Evolutionary conservation across 2,329 filamentous ascomycete genomes (phyloP).

Genomic region (Zymoseptoria pseudotritici): DNA sequence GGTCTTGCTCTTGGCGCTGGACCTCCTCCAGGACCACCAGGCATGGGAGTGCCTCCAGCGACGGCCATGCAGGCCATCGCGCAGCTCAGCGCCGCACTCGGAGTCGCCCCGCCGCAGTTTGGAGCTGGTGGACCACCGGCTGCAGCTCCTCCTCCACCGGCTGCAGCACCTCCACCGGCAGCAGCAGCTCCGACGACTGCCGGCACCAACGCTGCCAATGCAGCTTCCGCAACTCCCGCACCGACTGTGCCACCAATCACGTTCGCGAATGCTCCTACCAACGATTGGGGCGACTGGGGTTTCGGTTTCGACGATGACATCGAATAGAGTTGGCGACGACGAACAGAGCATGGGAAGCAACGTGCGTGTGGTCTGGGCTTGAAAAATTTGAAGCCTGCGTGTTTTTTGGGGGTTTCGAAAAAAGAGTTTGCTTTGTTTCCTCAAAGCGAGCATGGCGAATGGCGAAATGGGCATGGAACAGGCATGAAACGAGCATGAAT

Average conservation of each 20-base stretch:
- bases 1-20: background rate
- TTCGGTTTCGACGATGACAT: background rate
- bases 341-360: background rate
- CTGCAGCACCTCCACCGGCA: background rate
- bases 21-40: background rate
- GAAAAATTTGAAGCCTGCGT: background rate
- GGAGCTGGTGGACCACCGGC: no score
- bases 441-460: background rate
- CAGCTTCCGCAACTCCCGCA: background rate
- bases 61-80: background rate
- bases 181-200: background rate
- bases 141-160: background rate
- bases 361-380: background rate
- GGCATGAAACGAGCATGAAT: background rate
- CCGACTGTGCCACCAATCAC: background rate
- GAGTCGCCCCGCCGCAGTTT: background rate
- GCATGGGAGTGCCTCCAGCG: background rate
- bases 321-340: background rate
- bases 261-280: no score
- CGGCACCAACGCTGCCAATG: background rate
- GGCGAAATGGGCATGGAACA: background rate
- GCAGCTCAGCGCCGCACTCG: background rate
- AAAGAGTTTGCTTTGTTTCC: background rate
- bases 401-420: background rate
- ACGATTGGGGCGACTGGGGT: background rate